phyloP scores from a whole-genome alignment of 2,329 filamentous ascomycete genomes.

The Talaromyces sp. region DNA sequence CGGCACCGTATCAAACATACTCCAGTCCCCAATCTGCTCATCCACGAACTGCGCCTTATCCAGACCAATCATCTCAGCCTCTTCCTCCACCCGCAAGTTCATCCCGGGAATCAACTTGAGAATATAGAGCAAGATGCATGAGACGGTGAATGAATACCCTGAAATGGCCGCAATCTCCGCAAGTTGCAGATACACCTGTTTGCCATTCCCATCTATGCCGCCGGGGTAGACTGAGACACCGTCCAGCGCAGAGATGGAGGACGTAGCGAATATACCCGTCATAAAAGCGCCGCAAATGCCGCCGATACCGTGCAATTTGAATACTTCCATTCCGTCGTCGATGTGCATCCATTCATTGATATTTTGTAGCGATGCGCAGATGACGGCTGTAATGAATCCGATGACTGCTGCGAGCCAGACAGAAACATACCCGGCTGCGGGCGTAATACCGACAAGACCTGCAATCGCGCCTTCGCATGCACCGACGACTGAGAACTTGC shows the following conservation, averaged over 20 bases:
- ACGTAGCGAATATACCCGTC: slow-evolving; percentile 55
- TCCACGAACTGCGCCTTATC: slow-evolving; percentile 56
- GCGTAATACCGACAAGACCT: slow-evolving; percentile 60
- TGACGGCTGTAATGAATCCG: slow-evolving; percentile 53
- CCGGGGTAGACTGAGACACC: slow-evolving; percentile 46
- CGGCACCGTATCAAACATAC: slow-evolving; percentile 28
- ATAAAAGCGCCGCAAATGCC: slow-evolving; percentile 58
- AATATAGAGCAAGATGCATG: slow-evolving; percentile 50
- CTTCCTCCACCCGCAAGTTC: slow-evolving; percentile 53
- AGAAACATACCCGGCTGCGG: slow-evolving; percentile 53
- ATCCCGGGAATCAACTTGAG: slow-evolving; percentile 56
- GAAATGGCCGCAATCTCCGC: slow-evolving; percentile 56
- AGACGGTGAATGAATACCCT: slow-evolving; percentile 52
- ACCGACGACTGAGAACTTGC: slow-evolving; percentile 55
- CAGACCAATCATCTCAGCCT: slow-evolving; percentile 54
- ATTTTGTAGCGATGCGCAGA: slow-evolving; percentile 50
- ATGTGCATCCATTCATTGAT: slow-evolving; percentile 54
- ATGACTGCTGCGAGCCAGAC: slow-evolving; percentile 55
- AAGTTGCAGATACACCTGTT: slow-evolving; percentile 56
- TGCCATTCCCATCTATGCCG: slow-evolving; percentile 54
- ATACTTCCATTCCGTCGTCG: slow-evolving; percentile 59
- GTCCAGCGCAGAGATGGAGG: slow-evolving; percentile 45
- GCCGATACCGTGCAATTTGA: slow-evolving; percentile 58
- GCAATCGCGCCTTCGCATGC: slow-evolving; percentile 58
- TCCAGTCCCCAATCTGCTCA: slow-evolving; percentile 56